These are phyloP conservation scores for Colletotrichum navitas DNA, from an alignment of 2,329 filamentous ascomycete genomes.

Conservation along the genomic window DNA sequence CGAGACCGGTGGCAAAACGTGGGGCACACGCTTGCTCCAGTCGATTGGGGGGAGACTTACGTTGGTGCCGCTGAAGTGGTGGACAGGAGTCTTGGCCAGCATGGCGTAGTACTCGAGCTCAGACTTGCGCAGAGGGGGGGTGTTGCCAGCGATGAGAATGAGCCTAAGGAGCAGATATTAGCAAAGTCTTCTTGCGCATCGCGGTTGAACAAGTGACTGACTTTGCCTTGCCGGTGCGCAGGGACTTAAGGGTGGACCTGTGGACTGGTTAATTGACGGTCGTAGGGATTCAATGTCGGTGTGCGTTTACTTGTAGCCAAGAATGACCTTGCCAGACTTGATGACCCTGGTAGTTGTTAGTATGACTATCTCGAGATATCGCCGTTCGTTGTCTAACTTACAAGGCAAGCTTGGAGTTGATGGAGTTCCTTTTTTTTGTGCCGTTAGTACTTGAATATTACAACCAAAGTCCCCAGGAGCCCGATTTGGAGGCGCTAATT, in stretches of 20 bases:
- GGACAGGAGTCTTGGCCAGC: slow-evolving; percentile 93
- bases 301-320: slow-evolving; percentile 79
- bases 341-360: slow-evolving; percentile 71
- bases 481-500: not conserved
- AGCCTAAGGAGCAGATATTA: slow-evolving; percentile 75
- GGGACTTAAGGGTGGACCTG: slow-evolving; percentile 75
- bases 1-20: slow-evolving; percentile 43
- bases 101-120: slow-evolving; percentile 97
- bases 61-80: slow-evolving; percentile 99
- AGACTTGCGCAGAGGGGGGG: slow-evolving; percentile 95
- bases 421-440: slow-evolving; percentile 68
- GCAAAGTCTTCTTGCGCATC: slow-evolving; percentile 40
- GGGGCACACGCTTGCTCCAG: slow-evolving; percentile 35
- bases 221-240: slow-evolving; percentile 97
- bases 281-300: not conserved
- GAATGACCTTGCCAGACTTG: slow-evolving; percentile 82
- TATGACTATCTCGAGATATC: slow-evolving; percentile 12
- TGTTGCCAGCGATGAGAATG: slow-evolving; percentile 94
- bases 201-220: slow-evolving; percentile 76
- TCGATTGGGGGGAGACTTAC: slow-evolving; percentile 72
- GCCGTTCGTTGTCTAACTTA: not conserved
- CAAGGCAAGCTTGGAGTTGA: slow-evolving; percentile 44
- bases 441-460: not conserved
- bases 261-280: not conserved
- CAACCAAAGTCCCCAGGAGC: too few species aligned